These are phyloP conservation scores for Oryza australiensis DNA, from an alignment of 176 grass and related monocot species.

Conservation along the genomic window DNA sequence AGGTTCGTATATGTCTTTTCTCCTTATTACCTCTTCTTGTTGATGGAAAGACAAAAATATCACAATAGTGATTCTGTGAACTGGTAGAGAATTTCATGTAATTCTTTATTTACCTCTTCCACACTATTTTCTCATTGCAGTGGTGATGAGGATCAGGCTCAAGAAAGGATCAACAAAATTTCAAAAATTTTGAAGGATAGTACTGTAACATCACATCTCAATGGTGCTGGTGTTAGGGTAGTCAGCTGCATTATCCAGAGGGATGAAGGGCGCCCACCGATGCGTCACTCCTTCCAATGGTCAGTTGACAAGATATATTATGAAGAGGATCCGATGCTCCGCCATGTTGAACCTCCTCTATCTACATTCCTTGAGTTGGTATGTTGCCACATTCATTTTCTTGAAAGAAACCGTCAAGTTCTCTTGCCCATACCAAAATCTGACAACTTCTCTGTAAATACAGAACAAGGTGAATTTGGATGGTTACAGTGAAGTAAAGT, in stretches of 20 bases:
- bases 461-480: conserved; percentile 87
- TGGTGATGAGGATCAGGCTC: conserved; percentile 98
- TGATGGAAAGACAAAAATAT: conserved; percentile 18
- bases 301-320: conserved; percentile 78
- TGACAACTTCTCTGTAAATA: conserved; percentile 36
- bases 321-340: conserved; percentile 93
- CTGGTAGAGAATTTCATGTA: not conserved
- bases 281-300: conserved; percentile 99
- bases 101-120: conserved; percentile 35
- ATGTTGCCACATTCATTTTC: conserved; percentile 37
- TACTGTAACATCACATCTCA: conserved; percentile 70
- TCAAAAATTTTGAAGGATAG: conserved; percentile 95
- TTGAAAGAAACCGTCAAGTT: not conserved
- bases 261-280: conserved; percentile 92
- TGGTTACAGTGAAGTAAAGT: conserved; percentile 85
- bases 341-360: conserved; percentile 92
- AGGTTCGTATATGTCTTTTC: conserved; percentile 54
- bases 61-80: conserved; percentile 18
- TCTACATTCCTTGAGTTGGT: conserved; percentile 98
- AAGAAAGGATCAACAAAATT: conserved; percentile 94
- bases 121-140: conserved; percentile 47
- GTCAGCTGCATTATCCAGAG: conserved; percentile 98
- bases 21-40: conserved; percentile 29
- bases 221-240: conserved; percentile 63
- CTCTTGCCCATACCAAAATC: conserved; percentile 1